Evolutionary conservation across 2,329 filamentous ascomycete species (phyloP).

Genomic region (Rhinocladiella mackenziei): DNA sequence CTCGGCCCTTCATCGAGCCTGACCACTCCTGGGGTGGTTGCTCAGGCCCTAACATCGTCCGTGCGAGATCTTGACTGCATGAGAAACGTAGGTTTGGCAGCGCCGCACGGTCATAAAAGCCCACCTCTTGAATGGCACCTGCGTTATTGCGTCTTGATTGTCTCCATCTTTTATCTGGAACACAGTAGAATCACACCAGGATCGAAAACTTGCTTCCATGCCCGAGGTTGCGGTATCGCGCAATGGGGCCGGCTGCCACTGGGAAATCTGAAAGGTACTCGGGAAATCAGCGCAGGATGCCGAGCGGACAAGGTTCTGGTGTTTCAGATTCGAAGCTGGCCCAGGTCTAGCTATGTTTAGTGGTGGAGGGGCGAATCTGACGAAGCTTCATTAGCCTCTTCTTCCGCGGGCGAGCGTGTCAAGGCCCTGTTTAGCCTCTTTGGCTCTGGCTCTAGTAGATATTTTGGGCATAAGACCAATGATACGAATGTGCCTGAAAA

Average conservation of each 20-base stretch:
- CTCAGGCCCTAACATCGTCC: background rate
- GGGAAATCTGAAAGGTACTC: background rate
- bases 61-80: background rate
- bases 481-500: constrained; percentile 3
- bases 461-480: constrained; percentile 12
- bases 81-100: background rate
- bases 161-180: too few species aligned
- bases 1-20: constrained; percentile 5
- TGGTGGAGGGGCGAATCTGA: constrained; percentile 9
- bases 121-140: background rate
- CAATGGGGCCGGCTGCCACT: background rate
- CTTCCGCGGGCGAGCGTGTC: constrained; percentile 15
- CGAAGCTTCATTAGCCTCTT: constrained; percentile 3
- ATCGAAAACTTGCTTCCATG: constrained; percentile 6
- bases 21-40: constrained; percentile 10
- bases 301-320: constrained; percentile 7
- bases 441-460: too few species aligned
- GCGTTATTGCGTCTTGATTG: too few species aligned
- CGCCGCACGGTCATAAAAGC: background rate
- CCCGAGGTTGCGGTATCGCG: background rate
- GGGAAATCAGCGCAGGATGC: constrained; percentile 13
- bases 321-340: constrained; percentile 19
- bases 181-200: constrained; percentile 10
- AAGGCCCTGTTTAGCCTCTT: background rate
- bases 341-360: constrained; percentile 8